phyloP scores from a whole-genome alignment of 75 land plant species.

The Cupressus sempervirens region DNA sequence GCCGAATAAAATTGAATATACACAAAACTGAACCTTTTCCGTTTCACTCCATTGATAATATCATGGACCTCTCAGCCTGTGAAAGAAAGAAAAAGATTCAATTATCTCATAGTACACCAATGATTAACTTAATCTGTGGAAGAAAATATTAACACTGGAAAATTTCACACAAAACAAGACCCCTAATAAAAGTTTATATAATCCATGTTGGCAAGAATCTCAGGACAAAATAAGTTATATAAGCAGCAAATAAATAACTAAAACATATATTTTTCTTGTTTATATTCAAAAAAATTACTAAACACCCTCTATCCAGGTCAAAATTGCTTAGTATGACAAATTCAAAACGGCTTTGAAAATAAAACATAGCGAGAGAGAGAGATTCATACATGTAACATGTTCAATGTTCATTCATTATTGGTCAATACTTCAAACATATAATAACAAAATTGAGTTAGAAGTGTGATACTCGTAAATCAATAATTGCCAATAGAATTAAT shows the following conservation, averaged over 20 bases:
- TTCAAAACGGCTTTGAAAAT: neutral
- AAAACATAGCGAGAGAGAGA: too few species aligned
- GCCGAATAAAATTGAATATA: neutral
- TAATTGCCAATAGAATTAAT: too few species aligned
- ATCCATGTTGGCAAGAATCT: neutral
- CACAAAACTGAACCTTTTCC: neutral
- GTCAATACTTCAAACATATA: too few species aligned
- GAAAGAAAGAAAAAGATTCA: neutral
- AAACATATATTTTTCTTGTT: neutral
- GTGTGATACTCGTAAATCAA: too few species aligned
- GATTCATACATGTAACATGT: too few species aligned
- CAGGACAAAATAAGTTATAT: too few species aligned
- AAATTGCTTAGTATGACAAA: neutral
- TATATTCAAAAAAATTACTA: neutral
- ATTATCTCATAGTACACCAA: neutral
- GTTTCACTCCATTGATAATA: neutral
- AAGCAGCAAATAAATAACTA: neutral
- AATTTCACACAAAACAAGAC: neutral
- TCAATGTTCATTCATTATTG: too few species aligned
- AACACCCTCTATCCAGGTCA: neutral
- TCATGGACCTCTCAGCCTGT: slow-evolving; percentile 6
- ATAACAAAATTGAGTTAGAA: too few species aligned
- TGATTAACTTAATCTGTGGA: neutral
- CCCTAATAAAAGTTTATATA: too few species aligned
- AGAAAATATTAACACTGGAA: too few species aligned